Percentiles rank a stretch among this genome's conserved stretches.
These are phyloP conservation scores for Delitschia confertaspora DNA, from an alignment of 495 filamentous ascomycete species.

Conservation along the genomic window DNA sequence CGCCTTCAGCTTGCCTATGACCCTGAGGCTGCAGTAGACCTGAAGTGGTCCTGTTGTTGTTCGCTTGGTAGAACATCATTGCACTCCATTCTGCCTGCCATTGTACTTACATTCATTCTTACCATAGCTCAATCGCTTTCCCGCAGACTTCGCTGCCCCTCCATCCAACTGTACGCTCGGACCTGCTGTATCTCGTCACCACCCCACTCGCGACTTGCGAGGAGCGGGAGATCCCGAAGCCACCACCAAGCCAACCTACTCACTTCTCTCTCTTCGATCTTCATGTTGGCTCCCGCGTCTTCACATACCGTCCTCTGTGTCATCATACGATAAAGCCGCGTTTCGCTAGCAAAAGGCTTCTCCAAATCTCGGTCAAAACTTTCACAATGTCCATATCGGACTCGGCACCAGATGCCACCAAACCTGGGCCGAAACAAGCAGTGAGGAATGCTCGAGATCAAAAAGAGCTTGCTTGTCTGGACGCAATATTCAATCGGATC, in stretches of 20 bases:
- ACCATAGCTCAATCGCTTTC: constrained; percentile 4
- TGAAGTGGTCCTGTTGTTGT: constrained; percentile 2
- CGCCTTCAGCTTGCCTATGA: constrained; percentile 13
- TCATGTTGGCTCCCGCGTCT: too few species aligned
- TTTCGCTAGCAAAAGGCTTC: too few species aligned
- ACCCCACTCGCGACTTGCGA: too few species aligned
- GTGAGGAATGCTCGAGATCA: too few species aligned
- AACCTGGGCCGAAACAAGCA: constrained; percentile 2
- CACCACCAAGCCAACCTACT: too few species aligned
- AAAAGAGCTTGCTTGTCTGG: constrained; percentile 18
- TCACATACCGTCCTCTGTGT: too few species aligned
- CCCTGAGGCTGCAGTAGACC: constrained; percentile 21
- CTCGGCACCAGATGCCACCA: constrained; percentile 1
- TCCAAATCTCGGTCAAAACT: too few species aligned
- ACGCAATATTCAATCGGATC: constrained; percentile 24
- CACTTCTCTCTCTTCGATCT: too few species aligned
- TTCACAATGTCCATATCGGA: constrained; percentile 19
- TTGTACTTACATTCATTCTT: not conserved
- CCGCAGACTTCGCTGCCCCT: not conserved
- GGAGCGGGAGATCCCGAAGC: too few species aligned
- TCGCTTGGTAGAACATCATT: not conserved
- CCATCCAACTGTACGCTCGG: too few species aligned
- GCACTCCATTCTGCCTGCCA: not conserved
- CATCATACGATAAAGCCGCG: too few species aligned
- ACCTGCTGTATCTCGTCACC: too few species aligned